A percentile compares a stretch with the other conserved stretches of the same genome.
These are phyloP conservation scores for Fusarium albidum DNA, from an alignment of 2,329 filamentous ascomycete genomes.

Conservation along the genomic window DNA sequence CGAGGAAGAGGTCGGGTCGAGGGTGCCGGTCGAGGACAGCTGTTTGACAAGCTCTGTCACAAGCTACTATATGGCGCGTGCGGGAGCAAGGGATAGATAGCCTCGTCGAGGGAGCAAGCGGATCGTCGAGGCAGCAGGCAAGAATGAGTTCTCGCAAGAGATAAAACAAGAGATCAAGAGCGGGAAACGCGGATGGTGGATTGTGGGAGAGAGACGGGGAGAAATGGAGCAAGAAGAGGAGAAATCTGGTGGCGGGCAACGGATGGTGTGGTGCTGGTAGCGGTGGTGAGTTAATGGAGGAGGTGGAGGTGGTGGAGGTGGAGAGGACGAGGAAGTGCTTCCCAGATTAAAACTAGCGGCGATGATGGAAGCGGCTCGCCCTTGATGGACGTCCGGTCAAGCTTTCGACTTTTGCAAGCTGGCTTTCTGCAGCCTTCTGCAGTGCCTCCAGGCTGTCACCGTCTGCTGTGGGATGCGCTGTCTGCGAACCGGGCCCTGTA, in stretches of 20 bases:
- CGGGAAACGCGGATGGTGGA: conserved; percentile 15
- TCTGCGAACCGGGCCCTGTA: conserved; percentile 11
- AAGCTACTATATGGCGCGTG: conserved; percentile 33
- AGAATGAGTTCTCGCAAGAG: not conserved
- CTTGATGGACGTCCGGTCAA: conserved; percentile 3
- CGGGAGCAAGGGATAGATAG: conserved; percentile 23
- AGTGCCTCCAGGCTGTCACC: not conserved
- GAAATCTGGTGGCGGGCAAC: conserved; percentile 39
- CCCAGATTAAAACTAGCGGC: conserved; percentile 35
- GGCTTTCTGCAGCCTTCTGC: conserved; percentile 6
- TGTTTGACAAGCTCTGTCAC: conserved; percentile 40
- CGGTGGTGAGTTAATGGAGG: conserved; percentile 38
- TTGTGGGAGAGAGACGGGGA: conserved; percentile 2
- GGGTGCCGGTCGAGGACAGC: conserved; percentile 35
- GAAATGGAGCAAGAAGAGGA: conserved; percentile 28
- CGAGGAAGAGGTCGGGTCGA: conserved; percentile 14
- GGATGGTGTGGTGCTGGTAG: conserved; percentile 36
- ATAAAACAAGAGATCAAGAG: conserved; percentile 9
- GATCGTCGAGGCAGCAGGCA: conserved; percentile 8
- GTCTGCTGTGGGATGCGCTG: not conserved
- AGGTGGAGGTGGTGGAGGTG: conserved; percentile 34
- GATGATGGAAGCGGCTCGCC: conserved; percentile 38
- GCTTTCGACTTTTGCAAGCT: conserved; percentile 21
- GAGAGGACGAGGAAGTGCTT: conserved; percentile 30
- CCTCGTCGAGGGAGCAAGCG: conserved; percentile 18